Evolutionary conservation across 1,139 yeast species (phyloP), one percentile per base, ranked within the genome.

Genomic region (Zygosaccharomyces pseudobailii): DNA sequence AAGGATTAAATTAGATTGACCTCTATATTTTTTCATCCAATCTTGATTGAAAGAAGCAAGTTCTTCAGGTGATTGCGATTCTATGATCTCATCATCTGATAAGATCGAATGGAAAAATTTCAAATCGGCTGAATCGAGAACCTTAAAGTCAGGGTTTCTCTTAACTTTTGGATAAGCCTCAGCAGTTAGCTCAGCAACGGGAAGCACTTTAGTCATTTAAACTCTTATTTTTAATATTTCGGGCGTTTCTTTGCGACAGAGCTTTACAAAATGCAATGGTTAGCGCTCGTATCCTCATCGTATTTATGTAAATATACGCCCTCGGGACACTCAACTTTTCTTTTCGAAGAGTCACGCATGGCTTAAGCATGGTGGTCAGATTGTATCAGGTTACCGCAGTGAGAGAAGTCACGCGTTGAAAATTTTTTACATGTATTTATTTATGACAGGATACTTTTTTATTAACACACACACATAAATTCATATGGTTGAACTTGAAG

Each of bases 1-100:
- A 56, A 92, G 73, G 3, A 89, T 90, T 42, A 92, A 68, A 59
- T 78, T 74, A 1, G 96, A 84, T 63, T 87, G 88, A 19, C 98
- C 98, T 52, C 81, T 76, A 68, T 90, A 92, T 69, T 92, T 92
- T 65, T 89, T 78, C 97, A 90, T 92, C 94, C 96, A 88, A 67
- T 92, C 98, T 65, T 87, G 94, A 62, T 92, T 92, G 73, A 71
- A 88, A 52, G 78, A 79, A 36, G 76, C 73, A 43, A 87, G 71
- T 60, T 86, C 95, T 41, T 78, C 83, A 10, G 68, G 66, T 52
- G 78, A 76, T 55, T 58, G 77, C 46, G 69, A 69, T 52, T 74
- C 72, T 50, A 64, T 73, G 45, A 67, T 74, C 62, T 66, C 68
- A 3, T 47, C 53, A n/a, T 32, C 36, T 6, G 70, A 71, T 51